Percentiles rank a stretch among this genome's conserved stretches.
phyloP scores from a whole-genome alignment of 345 rosid genomes.

The Salix viminalis region DNA sequence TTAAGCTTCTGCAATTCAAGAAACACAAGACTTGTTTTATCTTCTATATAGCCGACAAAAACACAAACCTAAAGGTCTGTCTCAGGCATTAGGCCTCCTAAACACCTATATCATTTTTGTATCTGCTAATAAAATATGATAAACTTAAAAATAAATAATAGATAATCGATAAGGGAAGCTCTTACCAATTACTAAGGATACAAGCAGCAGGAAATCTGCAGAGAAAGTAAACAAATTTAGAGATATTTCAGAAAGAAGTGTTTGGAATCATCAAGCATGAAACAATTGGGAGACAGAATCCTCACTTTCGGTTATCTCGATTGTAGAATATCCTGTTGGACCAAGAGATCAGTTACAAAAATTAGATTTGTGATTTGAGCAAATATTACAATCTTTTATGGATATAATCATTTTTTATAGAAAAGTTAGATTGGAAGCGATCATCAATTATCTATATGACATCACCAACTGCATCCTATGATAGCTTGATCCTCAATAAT shows the following conservation, averaged over 20 bases:
- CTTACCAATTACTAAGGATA: background rate
- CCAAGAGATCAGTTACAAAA: background rate
- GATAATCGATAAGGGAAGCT: background rate
- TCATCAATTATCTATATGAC: background rate
- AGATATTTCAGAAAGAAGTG: background rate
- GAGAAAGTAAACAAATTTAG: background rate
- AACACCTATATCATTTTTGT: background rate
- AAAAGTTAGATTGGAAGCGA: background rate
- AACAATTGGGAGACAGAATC: background rate
- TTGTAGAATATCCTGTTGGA: rapidly evolving
- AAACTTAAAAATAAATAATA: too few relatives aligned
- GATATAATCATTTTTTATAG: background rate
- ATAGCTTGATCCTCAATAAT: background rate
- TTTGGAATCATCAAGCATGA: background rate
- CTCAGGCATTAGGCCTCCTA: background rate
- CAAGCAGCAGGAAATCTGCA: background rate
- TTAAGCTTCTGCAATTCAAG: too few relatives aligned
- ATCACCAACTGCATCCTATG: background rate
- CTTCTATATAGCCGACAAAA: too few relatives aligned
- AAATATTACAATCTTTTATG: too few relatives aligned
- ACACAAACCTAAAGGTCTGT: background rate
- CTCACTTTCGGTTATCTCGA: background rate
- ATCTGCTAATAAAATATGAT: background rate
- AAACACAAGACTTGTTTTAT: too few relatives aligned
- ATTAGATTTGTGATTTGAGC: background rate